phyloP scores from a whole-genome alignment of 805 yeast genomes.

The Candida pseudofarinosa region DNA sequence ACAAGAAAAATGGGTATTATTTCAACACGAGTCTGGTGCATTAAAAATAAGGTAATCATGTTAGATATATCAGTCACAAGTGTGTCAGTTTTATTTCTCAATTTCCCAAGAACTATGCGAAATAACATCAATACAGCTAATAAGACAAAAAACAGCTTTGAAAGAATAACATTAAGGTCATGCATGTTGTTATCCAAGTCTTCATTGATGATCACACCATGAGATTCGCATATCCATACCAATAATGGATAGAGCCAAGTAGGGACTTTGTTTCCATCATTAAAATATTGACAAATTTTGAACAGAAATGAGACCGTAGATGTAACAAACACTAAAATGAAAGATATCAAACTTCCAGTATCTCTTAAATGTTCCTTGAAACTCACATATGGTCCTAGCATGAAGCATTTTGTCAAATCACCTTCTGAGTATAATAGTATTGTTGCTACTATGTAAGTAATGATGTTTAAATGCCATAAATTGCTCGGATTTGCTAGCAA shows the following conservation, averaged over 20 bases:
- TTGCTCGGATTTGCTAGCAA: slow-evolving; percentile 29
- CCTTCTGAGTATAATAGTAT: slow-evolving; percentile 21
- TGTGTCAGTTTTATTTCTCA: slow-evolving; percentile 20
- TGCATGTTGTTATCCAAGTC: slow-evolving; percentile 18
- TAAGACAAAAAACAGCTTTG: slow-evolving; percentile 20
- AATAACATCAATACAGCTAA: slow-evolving; percentile 25
- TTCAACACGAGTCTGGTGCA: slow-evolving; percentile 52
- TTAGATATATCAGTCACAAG: slow-evolving; percentile 32
- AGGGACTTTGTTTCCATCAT: slow-evolving; percentile 56
- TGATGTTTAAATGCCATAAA: slow-evolving; percentile 46
- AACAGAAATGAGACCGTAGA: slow-evolving; percentile 46
- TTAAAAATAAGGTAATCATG: slow-evolving; percentile 37
- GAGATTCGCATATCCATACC: slow-evolving; percentile 24
- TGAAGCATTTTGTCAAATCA: slow-evolving; percentile 16
- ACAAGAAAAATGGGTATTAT: slow-evolving; percentile 53
- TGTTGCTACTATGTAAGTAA: slow-evolving; percentile 32
- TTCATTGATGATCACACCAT: slow-evolving; percentile 22
- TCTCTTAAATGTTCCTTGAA: slow-evolving; percentile 10
- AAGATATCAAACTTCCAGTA: slow-evolving; percentile 32
- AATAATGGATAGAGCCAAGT: slow-evolving; percentile 21
- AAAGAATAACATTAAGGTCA: slow-evolving; percentile 19
- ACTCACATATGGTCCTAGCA: slow-evolving; percentile 6
- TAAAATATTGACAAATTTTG: slow-evolving; percentile 50
- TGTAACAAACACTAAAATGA: slow-evolving; percentile 44
- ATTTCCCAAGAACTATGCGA: slow-evolving; percentile 24